Base-by-base conservation (phyloP, 306 rosid genomes). In the Cicer cuneatum region DNA sequence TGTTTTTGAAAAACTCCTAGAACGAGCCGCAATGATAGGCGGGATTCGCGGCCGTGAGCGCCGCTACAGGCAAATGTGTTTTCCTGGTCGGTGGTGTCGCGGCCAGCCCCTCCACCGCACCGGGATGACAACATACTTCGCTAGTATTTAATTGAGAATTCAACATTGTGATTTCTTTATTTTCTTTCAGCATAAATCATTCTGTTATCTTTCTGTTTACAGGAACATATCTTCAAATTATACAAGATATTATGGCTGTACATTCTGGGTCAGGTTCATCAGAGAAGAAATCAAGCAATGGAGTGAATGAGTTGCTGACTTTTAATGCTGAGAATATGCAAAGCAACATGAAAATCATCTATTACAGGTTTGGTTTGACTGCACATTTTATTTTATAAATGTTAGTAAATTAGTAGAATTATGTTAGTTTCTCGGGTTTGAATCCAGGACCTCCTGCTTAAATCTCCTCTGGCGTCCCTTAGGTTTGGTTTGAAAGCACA, bases 281-380 rank as follows among this genome's bases (percentile, higher is more conserved):
- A 15, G 93, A 73, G 74, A 94, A 88, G 87, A 94, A 94, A 83
- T 82, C 89, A 62, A 68, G 84, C 79, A 91, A 87, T 10, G 86
- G 82, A 48, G 5, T 72, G 57, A 80, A 83, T 78, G 96, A 86
- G 56, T 46, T 90, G 53, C 86, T 89, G 41, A 87, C 89, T 73
- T 89, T 90, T 72, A 92, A 89, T 85, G 87, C 90, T 24, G 99
- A 94, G 85, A 91, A 89, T 84, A 73, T 94, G 93, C 99, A 92
- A 77, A 89, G 85, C 86, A 92, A 94, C 87, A 79, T 92, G 88
- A 94, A 92, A 66, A 64, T 78, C 19, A 86, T 94, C 73, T 87
- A 88, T 81, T 90, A 94, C 93, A 94, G 97, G 99, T 94, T 81
- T 81, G 90, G 73, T 78, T 69, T 79, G 33, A 67, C 69, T 10